Conservation (phyloP, 139 green algal species). For the Auxenochlorella protothecoides region DNA sequence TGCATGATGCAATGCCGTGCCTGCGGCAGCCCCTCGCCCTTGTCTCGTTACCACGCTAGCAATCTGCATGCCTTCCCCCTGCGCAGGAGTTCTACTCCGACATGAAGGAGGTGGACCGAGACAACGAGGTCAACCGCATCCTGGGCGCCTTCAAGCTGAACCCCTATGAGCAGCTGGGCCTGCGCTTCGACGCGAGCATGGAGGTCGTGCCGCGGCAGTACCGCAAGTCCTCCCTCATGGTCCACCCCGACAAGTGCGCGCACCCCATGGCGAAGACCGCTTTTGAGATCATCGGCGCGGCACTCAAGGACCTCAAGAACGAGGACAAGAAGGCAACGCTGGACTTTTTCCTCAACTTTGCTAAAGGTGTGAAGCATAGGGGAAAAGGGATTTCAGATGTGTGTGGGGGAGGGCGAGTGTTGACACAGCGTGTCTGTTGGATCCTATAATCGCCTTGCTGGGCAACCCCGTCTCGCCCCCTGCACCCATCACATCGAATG, state of each 20-base stretch:
- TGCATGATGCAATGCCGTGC: too few species aligned
- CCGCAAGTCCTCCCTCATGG: conserved; percentile 65
- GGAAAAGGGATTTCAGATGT: neutral
- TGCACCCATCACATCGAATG: too few species aligned
- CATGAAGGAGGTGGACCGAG: conserved; percentile 75
- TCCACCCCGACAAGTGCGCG: conserved; percentile 73
- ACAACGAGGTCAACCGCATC: conserved; percentile 90
- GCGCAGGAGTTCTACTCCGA: conserved; percentile 72
- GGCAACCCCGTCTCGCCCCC: too few species aligned
- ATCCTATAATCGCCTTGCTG: too few species aligned
- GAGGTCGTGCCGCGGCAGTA: conserved; percentile 82
- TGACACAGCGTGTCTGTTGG: too few species aligned
- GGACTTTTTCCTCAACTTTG: conserved; percentile 43
- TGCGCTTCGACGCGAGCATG: conserved; percentile 62
- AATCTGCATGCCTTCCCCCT: neutral
- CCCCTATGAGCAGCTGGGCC: conserved; percentile 84
- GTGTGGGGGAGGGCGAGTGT: too few species aligned
- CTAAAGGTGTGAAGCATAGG: conserved; percentile 34
- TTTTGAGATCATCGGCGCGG: conserved; percentile 77
- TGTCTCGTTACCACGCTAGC: too few species aligned
- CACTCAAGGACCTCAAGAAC: conserved; percentile 61
- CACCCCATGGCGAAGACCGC: conserved; percentile 51
- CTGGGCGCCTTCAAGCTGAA: conserved; percentile 94
- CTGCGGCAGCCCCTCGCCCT: too few species aligned
- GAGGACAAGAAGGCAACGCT: conserved; percentile 56